Percentiles rank a stretch among this genome's conserved stretches.
These are phyloP conservation scores for Capsicum chinense DNA, from an alignment of 257 asterid genomes.

Conservation along the genomic window DNA sequence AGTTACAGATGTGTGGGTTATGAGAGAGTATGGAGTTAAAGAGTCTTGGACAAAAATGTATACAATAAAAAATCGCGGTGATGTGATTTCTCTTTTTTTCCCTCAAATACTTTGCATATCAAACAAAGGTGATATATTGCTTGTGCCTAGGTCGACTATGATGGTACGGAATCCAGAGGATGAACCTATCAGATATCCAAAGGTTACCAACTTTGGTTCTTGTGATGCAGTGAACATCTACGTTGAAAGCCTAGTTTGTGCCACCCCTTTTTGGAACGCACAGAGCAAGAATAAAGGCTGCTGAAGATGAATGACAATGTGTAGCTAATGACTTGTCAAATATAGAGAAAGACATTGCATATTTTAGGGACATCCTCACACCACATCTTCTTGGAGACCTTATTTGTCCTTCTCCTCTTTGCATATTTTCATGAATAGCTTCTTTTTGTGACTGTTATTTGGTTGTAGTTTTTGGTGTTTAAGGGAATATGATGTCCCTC, in stretches of 20 bases:
- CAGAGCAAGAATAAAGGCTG: background rate
- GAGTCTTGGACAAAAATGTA: background rate
- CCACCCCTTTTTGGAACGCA: background rate
- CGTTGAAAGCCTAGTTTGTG: background rate
- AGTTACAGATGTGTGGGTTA: background rate
- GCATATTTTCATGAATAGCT: background rate
- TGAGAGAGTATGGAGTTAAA: background rate
- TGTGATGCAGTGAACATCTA: background rate
- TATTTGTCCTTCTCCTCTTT: background rate
- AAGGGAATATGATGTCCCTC: background rate
- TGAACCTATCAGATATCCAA: constrained; percentile 9
- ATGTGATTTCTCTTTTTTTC: background rate
- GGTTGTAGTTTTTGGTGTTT: background rate
- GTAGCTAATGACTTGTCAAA: constrained; percentile 2
- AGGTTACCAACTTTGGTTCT: background rate
- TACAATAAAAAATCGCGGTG: background rate
- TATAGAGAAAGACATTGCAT: background rate
- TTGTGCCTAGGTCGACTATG: background rate
- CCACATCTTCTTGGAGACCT: background rate
- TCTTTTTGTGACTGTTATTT: background rate
- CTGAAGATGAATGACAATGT: background rate
- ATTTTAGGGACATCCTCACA: background rate
- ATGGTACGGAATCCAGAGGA: background rate
- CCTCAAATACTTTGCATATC: background rate
- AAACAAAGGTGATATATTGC: background rate